phyloP scores from a whole-genome alignment of 257 asterid genomes.

The Ophiorrhiza pumila region DNA sequence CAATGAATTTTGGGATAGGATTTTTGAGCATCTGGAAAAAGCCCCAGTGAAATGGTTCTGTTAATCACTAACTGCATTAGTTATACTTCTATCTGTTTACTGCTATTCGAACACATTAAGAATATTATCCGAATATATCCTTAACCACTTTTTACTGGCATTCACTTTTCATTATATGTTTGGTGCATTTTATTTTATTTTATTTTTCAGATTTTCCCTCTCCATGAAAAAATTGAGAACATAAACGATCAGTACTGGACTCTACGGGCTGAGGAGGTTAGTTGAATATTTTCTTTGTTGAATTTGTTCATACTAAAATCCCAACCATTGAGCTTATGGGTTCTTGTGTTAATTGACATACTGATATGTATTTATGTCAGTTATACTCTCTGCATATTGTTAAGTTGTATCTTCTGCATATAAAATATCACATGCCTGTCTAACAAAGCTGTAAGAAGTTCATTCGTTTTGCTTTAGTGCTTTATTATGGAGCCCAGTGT shows the following conservation, averaged over 20 bases:
- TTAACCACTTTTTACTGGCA: background rate
- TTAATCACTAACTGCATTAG: background rate
- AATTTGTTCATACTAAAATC: background rate
- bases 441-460: background rate
- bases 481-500: background rate
- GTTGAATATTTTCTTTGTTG: background rate
- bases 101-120: background rate
- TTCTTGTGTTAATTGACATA: background rate
- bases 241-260: constrained; percentile 90
- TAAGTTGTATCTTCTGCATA: background rate
- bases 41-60: background rate
- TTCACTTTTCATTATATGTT: constrained; percentile 5
- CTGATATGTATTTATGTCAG: background rate
- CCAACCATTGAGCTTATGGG: background rate
- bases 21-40: background rate
- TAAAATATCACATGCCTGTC: background rate
- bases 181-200: constrained; percentile 14
- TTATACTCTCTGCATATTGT: background rate
- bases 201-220: constrained; percentile 70
- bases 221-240: constrained; percentile 74
- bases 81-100: background rate
- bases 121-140: background rate
- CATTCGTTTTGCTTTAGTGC: background rate
- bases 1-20: background rate
- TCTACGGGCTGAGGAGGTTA: constrained; percentile 85